Evolutionary conservation across 2,329 filamentous ascomycete species (phyloP).

Genomic region (Xylariales sp.): DNA sequence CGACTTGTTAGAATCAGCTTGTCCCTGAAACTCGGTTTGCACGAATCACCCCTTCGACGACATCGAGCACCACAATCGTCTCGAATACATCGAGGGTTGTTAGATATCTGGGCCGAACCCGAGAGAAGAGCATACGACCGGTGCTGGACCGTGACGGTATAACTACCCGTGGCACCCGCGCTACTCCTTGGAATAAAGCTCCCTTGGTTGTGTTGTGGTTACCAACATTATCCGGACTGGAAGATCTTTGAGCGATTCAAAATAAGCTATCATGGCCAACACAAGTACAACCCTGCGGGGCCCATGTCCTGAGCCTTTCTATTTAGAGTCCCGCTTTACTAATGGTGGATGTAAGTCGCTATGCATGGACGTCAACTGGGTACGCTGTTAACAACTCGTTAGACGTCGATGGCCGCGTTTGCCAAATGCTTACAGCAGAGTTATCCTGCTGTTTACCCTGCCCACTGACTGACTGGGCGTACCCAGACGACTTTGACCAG

Average conservation of each 20-base stretch:
- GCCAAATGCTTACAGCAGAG: slow-evolving; percentile 37
- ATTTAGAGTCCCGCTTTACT: slow-evolving; percentile 54
- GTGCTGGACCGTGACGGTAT: too few species aligned
- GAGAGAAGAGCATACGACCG: too few species aligned
- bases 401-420: slow-evolving; percentile 56
- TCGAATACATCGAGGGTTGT: too few species aligned
- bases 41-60: background rate
- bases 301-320: slow-evolving; percentile 65
- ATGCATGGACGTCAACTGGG: slow-evolving; percentile 1
- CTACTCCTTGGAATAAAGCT: too few species aligned
- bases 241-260: too few species aligned
- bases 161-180: too few species aligned
- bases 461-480: slow-evolving; percentile 74
- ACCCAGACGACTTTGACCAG: slow-evolving; percentile 53
- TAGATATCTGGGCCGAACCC: too few species aligned
- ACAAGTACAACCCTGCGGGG: slow-evolving; percentile 6
- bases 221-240: too few species aligned
- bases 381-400: slow-evolving; percentile 16
- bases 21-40: slow-evolving; percentile 1
- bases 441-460: slow-evolving; percentile 83
- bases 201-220: too few species aligned
- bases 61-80: background rate
- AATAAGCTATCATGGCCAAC: slow-evolving; percentile 12
- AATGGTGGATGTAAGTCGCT: slow-evolving; percentile 26
- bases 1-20: background rate